Evolutionary conservation across 345 rosid species (phyloP).

Genomic region (Salix viminalis): DNA sequence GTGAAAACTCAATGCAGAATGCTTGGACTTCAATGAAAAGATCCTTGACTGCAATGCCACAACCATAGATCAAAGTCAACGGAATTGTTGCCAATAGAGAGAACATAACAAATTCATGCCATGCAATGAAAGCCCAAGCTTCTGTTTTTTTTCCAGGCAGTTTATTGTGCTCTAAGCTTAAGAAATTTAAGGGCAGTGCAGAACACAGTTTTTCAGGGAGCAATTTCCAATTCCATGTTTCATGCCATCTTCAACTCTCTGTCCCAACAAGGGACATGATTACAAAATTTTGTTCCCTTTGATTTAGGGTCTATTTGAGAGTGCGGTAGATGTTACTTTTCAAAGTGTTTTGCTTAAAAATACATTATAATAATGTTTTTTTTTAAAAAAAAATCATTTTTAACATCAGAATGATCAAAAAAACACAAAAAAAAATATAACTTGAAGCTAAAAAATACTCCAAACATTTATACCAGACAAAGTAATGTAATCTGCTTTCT

Average conservation of each 20-base stretch:
- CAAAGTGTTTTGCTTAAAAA: too few species aligned
- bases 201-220: background rate
- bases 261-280: background rate
- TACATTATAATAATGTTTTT: too few species aligned
- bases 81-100: background rate
- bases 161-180: background rate
- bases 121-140: background rate
- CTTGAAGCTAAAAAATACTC: too few species aligned
- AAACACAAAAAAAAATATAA: too few species aligned
- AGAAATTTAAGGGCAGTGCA: background rate
- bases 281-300: background rate
- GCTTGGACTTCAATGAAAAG: conserved; percentile 96
- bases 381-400: too few species aligned
- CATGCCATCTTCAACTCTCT: background rate
- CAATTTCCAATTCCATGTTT: background rate
- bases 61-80: conserved; percentile 1
- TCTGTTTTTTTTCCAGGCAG: background rate
- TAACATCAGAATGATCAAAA: too few species aligned
- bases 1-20: conserved; percentile 90
- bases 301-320: background rate
- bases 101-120: background rate
- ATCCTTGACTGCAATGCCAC: conserved; percentile 71
- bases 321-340: too few species aligned
- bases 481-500: background rate
- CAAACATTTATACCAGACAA: background rate